Conservation (phyloP, 805 yeast species). For the Kodamaea restingae region DNA sequence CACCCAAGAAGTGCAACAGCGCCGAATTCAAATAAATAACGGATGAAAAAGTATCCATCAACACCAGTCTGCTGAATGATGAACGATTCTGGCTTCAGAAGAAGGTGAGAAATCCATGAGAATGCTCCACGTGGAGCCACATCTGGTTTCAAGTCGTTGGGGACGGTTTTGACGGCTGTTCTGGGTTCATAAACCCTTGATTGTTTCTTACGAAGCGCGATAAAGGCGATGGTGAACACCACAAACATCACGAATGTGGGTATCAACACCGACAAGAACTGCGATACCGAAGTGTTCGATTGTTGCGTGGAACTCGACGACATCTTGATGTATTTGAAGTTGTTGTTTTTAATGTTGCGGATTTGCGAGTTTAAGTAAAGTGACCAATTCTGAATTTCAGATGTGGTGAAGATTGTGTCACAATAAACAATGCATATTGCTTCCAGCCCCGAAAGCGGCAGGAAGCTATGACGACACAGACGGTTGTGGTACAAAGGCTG, state of each 20-base stretch:
- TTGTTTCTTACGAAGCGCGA: slow-evolving; percentile 40
- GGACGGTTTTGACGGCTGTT: slow-evolving; percentile 41
- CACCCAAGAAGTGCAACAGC: slow-evolving; percentile 51
- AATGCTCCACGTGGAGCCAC: slow-evolving; percentile 43
- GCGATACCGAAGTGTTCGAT: slow-evolving; percentile 41
- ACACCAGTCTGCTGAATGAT: slow-evolving; percentile 65
- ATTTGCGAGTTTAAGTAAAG: neutral
- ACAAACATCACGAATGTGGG: slow-evolving; percentile 41
- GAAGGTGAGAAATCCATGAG: slow-evolving; percentile 51
- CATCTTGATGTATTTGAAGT: slow-evolving; percentile 1
- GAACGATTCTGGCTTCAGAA: slow-evolving; percentile 55
- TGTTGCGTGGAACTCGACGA: slow-evolving; percentile 1
- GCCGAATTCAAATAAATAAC: slow-evolving; percentile 58
- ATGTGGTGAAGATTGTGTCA: neutral
- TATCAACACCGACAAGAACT: slow-evolving; percentile 46
- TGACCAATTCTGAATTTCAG: neutral
- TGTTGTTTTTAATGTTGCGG: neutral
- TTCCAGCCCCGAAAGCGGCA: neutral
- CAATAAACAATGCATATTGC: neutral
- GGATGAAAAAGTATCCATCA: slow-evolving; percentile 73
- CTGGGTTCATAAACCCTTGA: slow-evolving; percentile 53
- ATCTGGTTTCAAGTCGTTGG: slow-evolving; percentile 42
- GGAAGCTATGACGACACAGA: neutral
- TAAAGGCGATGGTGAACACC: slow-evolving; percentile 38
- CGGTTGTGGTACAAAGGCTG: too few species aligned